Base-by-base conservation (phyloP, 2,329 filamentous ascomycete genomes). In the Clarireedia homoeocarpa region DNA sequence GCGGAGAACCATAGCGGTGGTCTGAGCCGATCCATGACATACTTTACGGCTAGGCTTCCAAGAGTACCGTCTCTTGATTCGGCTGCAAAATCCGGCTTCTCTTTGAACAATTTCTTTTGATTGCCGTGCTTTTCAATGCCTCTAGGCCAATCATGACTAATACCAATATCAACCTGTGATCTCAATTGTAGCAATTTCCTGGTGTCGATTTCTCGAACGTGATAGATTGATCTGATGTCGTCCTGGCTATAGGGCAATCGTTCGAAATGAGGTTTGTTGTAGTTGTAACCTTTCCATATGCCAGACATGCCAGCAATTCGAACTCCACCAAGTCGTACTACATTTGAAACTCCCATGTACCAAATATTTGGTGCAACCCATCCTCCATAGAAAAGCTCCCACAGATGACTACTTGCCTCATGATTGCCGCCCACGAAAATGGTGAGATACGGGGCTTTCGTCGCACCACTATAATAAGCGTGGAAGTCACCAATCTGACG, bases 331-430 rank as follows among this genome's bases (percentile, higher is more conserved):
- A 95, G 76, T 17, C 86, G 85, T 42, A 99, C 70, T 7, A 99
- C 85, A 68, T 95, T 96, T 58, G 94, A 90, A 36, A 91, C 89
- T 49, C 94, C 94, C 70, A 97, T 80, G 73, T 96, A 99, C 76
- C 96, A 99, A 61, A 99, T 97, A 63, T 94, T 95, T 7, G 90
- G 91, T 6, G 92, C 92, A 5, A 90, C 94, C 94, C 94, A 99
- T 51, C 94, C 94, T 51, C 94, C 94, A 69, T 97, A 95, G 74
- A 89, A 95, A 0, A 99, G 80, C 72, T 99, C 94, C 77, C 85
- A 94, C 5, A 96, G 76, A 71, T 97, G 84, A 51, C 88, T 91
- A 66, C 88, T 88, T 0, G 94, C 92, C 74, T 99, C 94, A 67
- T 99, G 94, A 69, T 99, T 99, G 2, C 94, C 94, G 45, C 86